Evolutionary conservation across 768 basidiomycete genomes (phyloP).

Genomic region (Tulasnella sp.): DNA sequence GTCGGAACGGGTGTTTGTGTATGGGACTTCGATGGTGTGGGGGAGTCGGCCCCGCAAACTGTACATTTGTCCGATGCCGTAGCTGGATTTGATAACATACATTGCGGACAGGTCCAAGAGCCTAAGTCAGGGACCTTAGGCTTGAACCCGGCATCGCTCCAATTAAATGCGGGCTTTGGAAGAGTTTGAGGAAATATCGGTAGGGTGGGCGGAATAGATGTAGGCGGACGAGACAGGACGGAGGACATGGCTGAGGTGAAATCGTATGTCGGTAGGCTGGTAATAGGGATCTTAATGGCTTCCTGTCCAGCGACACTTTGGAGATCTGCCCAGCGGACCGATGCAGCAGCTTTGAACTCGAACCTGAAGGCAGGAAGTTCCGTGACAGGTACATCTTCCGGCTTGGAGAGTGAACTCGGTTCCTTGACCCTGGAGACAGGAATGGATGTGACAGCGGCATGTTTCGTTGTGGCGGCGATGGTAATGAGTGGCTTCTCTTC

Average conservation of each 20-base stretch:
- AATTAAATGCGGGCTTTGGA: slow-evolving; percentile 28
- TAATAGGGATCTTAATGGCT: neutral
- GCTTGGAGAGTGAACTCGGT: too few species aligned
- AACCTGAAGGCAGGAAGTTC: neutral
- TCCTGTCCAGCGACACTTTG: neutral
- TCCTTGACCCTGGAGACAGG: slow-evolving; percentile 37
- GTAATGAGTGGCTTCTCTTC: slow-evolving; percentile 12
- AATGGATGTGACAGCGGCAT: neutral
- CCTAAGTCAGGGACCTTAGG: slow-evolving; percentile 24
- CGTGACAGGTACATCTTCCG: neutral
- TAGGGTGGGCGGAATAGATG: slow-evolving; percentile 34
- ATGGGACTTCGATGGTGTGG: slow-evolving; percentile 8
- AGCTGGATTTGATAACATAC: slow-evolving; percentile 33
- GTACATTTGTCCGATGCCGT: slow-evolving; percentile 34
- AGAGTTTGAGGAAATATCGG: neutral
- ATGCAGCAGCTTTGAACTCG: neutral
- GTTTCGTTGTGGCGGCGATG: neutral
- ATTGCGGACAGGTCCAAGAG: slow-evolving; percentile 48
- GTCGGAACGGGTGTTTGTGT: slow-evolving; percentile 18
- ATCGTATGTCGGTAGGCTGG: neutral
- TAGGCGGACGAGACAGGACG: slow-evolving; percentile 33
- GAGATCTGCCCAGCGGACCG: too few species aligned
- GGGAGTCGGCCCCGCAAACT: slow-evolving; percentile 33
- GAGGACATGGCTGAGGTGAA: slow-evolving; percentile 11
- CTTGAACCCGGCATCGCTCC: slow-evolving; percentile 48